Base-by-base conservation (phyloP, 345 rosid species). In the Eutrema yunnanense region DNA sequence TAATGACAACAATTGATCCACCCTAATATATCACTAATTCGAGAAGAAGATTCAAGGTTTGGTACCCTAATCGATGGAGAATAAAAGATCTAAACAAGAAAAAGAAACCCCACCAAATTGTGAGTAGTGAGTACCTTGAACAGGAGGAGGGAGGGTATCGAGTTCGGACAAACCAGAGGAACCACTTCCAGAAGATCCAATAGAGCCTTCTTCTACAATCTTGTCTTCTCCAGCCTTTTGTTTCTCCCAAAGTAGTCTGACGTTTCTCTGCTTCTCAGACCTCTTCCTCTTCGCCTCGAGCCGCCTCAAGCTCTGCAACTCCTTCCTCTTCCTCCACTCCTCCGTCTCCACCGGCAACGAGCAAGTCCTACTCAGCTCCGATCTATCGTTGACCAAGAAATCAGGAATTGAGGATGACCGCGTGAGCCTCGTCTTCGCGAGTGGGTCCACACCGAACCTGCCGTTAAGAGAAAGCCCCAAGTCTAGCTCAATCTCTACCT, bases 401-500 rank as follows among this genome's bases (percentile, higher is more conserved):
- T 86, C 88, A 10, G 88, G 84, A 22, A 84, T 87, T 14, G 96
- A 89, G 58, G 87, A 83, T 26, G 91, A 83, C 71, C 91, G 73
- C 1, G 46, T 48, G 13, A 85, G 84, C 72, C 76, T 81, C 4
- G 67, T 64, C 33, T 82, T 83, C 42, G 85, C 81, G 29, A 73
- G 79, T 33, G 89, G 92, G 82, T 92, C 90, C 7, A 88, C 88
- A 32, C 98, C 96, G 59, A 92, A 92, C 42, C 85, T 84, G 37
- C 98, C 98, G 63, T 88, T 88, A 54, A 87, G 69, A 29, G 96
- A 92, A 4, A 88, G 85, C 32, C 98, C 93, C 57, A 90, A 79
- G 72, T 86, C 88, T 9, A 92, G 78, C 90, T 90, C 95, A 42
- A 87, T 62, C 58, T 85, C 91, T 22, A 82, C 79, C 61, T 86